Conservation (phyloP, 2,329 filamentous ascomycete genomes). For the Xylariaceae sp. region DNA sequence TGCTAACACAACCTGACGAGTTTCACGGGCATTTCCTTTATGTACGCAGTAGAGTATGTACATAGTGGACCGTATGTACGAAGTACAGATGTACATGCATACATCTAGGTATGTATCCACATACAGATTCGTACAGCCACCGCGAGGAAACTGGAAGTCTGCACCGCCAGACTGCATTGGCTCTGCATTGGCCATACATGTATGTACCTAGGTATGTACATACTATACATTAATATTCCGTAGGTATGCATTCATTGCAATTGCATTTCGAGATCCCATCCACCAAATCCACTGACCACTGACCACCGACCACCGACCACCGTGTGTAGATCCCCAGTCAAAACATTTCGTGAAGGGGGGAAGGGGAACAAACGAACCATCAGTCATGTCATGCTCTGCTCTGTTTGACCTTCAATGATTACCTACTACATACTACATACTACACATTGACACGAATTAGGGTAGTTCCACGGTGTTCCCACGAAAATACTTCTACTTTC, state of each 20-base stretch:
- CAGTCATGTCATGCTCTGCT: conserved; percentile 10
- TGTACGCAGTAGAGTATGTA: too few relatives aligned
- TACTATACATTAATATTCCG: background rate
- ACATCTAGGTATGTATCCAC: too few relatives aligned
- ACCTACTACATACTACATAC: too few relatives aligned
- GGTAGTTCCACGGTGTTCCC: too few relatives aligned
- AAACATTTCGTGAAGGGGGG: conserved; percentile 24
- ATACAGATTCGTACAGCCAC: too few relatives aligned
- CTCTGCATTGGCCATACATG: background rate
- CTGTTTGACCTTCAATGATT: conserved; percentile 21
- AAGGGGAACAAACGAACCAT: conserved; percentile 26
- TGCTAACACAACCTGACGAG: too few relatives aligned
- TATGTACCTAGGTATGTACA: background rate
- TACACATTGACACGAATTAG: too few relatives aligned
- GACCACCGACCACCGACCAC: background rate
- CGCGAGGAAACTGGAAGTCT: background rate
- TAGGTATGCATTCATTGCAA: conserved; percentile 9
- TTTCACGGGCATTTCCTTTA: too few relatives aligned
- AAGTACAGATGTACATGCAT: too few relatives aligned
- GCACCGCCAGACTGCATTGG: too few relatives aligned
- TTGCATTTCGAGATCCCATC: conserved; percentile 24
- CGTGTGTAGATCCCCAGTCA: conserved; percentile 19
- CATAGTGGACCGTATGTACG: too few relatives aligned
- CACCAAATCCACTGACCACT: background rate
- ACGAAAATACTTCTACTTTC: conserved; percentile 8